Evolutionary conservation across 2,329 filamentous ascomycete species (phyloP).

Genomic region (Dothideomycetes sp.): DNA sequence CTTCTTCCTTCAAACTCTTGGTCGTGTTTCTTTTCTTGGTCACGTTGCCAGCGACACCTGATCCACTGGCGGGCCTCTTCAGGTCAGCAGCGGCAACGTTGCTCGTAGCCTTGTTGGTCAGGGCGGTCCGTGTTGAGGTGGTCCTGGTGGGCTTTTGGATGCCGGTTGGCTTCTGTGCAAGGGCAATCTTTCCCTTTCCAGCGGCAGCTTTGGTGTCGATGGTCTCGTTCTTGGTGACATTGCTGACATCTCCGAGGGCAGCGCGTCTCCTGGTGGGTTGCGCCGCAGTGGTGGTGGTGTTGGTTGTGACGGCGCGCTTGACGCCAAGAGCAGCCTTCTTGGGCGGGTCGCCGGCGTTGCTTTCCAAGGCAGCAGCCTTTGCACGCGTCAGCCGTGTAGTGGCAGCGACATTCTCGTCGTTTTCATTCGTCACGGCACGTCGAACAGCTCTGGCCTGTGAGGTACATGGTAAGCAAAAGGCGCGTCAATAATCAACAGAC

Average conservation of each 20-base stretch:
- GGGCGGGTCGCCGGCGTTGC: constrained; percentile 46
- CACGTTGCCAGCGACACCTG: constrained; percentile 51
- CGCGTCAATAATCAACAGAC: constrained; percentile 12
- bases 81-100: constrained; percentile 39
- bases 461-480: constrained; percentile 28
- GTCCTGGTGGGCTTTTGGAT: constrained; percentile 60
- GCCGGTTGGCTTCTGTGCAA: constrained; percentile 65
- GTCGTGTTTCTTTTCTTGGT: constrained; percentile 59
- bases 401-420: constrained; percentile 65
- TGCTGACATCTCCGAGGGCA: constrained; percentile 89
- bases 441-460: constrained; percentile 58
- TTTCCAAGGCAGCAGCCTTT: constrained; percentile 63
- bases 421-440: constrained; percentile 77
- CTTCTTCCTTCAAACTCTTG: constrained; percentile 43
- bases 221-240: constrained; percentile 69
- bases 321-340: constrained; percentile 34
- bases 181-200: constrained; percentile 37
- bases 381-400: constrained; percentile 84
- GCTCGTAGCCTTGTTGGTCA: constrained; percentile 59
- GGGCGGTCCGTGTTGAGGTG: constrained; percentile 50
- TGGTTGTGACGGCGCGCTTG: constrained; percentile 30
- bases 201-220: constrained; percentile 57
- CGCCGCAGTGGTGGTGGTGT: constrained; percentile 32
- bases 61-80: constrained; percentile 64
- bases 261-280: constrained; percentile 57